Base-by-base conservation (phyloP, 805 yeast species). In the Starmerella scarabaei region DNA sequence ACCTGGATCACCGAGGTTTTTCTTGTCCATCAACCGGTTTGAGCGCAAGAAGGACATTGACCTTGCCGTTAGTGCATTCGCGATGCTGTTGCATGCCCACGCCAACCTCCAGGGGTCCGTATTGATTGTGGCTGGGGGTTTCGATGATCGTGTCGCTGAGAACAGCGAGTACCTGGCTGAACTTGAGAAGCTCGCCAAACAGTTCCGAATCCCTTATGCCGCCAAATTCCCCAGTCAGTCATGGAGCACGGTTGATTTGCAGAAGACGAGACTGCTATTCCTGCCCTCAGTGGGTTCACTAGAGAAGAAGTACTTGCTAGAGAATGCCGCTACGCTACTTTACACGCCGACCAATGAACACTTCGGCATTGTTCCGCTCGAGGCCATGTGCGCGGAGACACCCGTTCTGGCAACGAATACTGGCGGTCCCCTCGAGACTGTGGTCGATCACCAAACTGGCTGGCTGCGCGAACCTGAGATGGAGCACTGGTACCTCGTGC, bases 311-410 rank as follows among this genome's bases (percentile, higher is more conserved):
- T 63, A 69, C 2, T 66, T 91, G 21, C 62, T 91, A 26, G 57
- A 68, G 29, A 59, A 64, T 8, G 67, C 86, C 2, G 68, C 69
- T 35, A 50, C 80, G 41, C 65, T 91, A 18, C 61, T 86, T 33
- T 91, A 91, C 56, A 91, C 99, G 0, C 98, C 99, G 3, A 68
- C 80, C 0, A 71, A 71, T 52, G 98, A 91, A 59, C 99, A 91
- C 62, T 91, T 91, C 56, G 99, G 99, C 12, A 91, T 91, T 48
- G 99, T 91, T 8, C 99, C 99, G 1, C 67, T 91, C 14, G 98
- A 91, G 57, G 86, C 94, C 11, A 86, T 91, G 96, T 68, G 78
- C 35, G 67, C 72, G 42, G 79, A 81, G 21, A 77, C 78, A 0
- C 84, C 94, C 0, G 95, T 86, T 0, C 62, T 91, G 37, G 95